Evolutionary conservation across 192 early-diverging fungal species (phyloP), one percentile per base, ranked within the genome.

Genomic region (Mortierella claussenii): DNA sequence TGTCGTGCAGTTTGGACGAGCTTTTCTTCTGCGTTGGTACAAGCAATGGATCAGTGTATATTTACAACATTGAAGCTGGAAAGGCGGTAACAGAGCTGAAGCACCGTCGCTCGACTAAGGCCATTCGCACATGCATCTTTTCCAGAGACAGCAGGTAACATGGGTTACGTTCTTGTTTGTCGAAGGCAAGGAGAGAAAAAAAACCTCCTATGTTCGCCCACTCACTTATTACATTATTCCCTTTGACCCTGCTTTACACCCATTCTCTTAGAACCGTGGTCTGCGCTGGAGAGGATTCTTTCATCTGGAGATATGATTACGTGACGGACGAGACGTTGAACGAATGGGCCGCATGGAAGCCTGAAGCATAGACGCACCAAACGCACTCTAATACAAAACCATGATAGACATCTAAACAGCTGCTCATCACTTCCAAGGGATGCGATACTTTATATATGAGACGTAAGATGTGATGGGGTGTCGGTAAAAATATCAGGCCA

Each of bases 271-370:
- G 89, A 33, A 88, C 89, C 44, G 80, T 96, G 12, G 70, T 93
- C 10, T 91, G 88, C 45, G 87, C 86, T 27, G 90, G 92, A 42
- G 92, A 92, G 42, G 93, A 91, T 30, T 88, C 89, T 0, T 91
- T 92, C 64, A 88, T 96, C 40, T 93, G 93, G 92, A 80, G 94
- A 51, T 94, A 92, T 69, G 91, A 92, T 75, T 92, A 92, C 76
- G 86, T 93, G 26, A 86, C 87, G 33, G 87, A 94, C 64, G 90
- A 87, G 46, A 90, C 83, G 17, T 69, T 95, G 26, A 82, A 84
- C 11, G 88, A 90, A 54, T 95, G 94, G 94, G 89, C 78, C 18
- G 78, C 80, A 10, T 84, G 84, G 81, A 81, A 54, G 47, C 30
- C 70, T 26, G 71, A 75, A 20, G 51, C 50, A 37, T 70, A 60